Conservation (phyloP, 164 flowering plant genomes). For the Umbellularia californica region DNA sequence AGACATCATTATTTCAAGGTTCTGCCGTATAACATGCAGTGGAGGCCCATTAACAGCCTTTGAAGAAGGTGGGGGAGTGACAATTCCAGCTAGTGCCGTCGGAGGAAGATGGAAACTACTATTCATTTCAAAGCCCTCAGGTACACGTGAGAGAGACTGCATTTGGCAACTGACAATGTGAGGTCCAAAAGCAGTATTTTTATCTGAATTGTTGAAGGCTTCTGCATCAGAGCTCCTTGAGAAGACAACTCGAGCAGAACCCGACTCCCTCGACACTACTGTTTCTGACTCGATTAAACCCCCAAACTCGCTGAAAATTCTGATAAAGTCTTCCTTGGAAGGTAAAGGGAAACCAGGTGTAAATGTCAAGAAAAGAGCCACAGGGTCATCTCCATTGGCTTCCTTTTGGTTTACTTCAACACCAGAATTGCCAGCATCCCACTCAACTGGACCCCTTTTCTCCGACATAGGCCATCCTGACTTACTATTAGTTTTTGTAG, state of each 20-base stretch:
- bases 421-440: not conserved
- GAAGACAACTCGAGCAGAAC: slow-evolving; percentile 38
- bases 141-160: slow-evolving; percentile 21
- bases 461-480: slow-evolving; percentile 8
- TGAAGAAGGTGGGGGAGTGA: not conserved
- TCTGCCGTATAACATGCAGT: slow-evolving; percentile 45
- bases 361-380: slow-evolving; percentile 47
- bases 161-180: slow-evolving; percentile 34
- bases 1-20: slow-evolving; percentile 70
- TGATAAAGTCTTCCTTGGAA: slow-evolving; percentile 32
- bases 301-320: slow-evolving; percentile 44
- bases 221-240: slow-evolving; percentile 40
- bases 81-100: not conserved
- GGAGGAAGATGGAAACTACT: not conserved
- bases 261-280: slow-evolving; percentile 26
- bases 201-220: slow-evolving; percentile 43
- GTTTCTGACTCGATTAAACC: slow-evolving; percentile 42
- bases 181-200: slow-evolving; percentile 39
- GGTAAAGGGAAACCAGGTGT: slow-evolving; percentile 39
- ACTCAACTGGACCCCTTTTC: not conserved
- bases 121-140: slow-evolving; percentile 10
- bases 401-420: not conserved
- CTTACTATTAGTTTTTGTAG: slow-evolving; percentile 12
- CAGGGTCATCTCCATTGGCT: slow-evolving; percentile 16
- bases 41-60: slow-evolving; percentile 29